Percentiles rank a stretch among this genome's conserved stretches.
These are phyloP conservation scores for Bifiguratus adelaidae DNA, from an alignment of 192 early-diverging fungal species.

Conservation along the genomic window DNA sequence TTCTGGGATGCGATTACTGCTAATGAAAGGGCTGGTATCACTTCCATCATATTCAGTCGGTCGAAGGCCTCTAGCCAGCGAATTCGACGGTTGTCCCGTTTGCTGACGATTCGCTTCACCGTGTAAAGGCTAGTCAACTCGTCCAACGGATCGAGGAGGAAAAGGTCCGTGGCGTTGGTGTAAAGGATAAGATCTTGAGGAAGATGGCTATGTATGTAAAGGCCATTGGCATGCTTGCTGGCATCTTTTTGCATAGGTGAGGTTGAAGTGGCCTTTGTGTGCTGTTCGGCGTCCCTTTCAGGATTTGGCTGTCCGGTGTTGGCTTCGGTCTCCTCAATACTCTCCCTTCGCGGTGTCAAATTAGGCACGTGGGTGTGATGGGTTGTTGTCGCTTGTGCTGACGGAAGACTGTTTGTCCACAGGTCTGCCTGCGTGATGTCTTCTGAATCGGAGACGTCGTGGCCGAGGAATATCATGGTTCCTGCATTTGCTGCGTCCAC, in stretches of 20 bases:
- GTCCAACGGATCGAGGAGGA: background rate
- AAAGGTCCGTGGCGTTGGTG: background rate
- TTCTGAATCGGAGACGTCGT: background rate
- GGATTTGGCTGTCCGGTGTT: background rate
- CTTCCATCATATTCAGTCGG: constrained; percentile 15
- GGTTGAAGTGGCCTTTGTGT: background rate
- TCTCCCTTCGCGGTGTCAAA: background rate
- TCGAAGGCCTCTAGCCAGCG: constrained; percentile 20
- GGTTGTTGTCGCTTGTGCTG: background rate
- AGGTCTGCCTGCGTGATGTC: background rate
- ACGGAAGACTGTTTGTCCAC: background rate
- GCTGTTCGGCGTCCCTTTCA: background rate
- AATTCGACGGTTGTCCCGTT: constrained; percentile 11
- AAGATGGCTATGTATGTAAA: background rate
- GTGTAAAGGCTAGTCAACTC: constrained; percentile 12
- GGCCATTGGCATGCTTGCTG: background rate
- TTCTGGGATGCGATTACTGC: constrained; percentile 21
- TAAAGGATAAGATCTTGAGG: background rate
- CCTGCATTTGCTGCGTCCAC: background rate
- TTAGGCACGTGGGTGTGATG: background rate
- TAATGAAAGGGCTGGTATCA: constrained; percentile 14
- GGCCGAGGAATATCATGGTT: too few species aligned
- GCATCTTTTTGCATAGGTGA: background rate
- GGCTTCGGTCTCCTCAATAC: background rate
- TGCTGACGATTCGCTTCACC: constrained; percentile 11